These are phyloP conservation scores for Rhizopogon vesiculosus DNA, from an alignment of 768 basidiomycete genomes.

Conservation along the genomic window DNA sequence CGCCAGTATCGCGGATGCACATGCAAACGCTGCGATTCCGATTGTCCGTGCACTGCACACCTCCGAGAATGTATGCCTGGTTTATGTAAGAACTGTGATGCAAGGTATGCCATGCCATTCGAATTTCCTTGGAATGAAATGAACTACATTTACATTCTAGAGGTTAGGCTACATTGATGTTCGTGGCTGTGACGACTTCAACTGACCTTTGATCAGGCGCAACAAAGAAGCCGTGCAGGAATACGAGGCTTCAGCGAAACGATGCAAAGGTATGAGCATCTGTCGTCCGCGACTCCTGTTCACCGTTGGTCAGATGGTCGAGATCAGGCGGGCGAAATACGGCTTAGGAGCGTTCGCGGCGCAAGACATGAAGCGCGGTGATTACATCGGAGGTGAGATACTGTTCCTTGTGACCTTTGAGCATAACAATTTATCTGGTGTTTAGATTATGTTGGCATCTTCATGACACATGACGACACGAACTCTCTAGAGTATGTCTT, in stretches of 20 bases:
- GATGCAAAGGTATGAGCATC: slow-evolving; percentile 14
- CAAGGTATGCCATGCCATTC: slow-evolving; percentile 26
- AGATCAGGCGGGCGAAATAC: slow-evolving; percentile 28
- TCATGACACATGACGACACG: slow-evolving; percentile 13
- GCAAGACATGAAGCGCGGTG: slow-evolving; percentile 12
- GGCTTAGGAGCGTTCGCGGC: slow-evolving; percentile 47
- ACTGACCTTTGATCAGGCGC: slow-evolving; percentile 11
- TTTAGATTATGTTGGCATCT: slow-evolving; percentile 39
- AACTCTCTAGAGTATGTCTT: slow-evolving; percentile 2
- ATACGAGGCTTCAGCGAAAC: slow-evolving; percentile 23
- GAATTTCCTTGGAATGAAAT: not conserved
- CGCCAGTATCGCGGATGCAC: slow-evolving; percentile 40
- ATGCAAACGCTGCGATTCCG: slow-evolving; percentile 22
- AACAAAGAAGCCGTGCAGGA: slow-evolving; percentile 17
- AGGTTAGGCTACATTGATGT: slow-evolving; percentile 10
- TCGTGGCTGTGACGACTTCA: not conserved
- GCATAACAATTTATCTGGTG: not conserved
- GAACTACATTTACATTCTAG: slow-evolving; percentile 5
- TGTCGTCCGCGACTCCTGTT: not conserved
- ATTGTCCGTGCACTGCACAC: slow-evolving; percentile 33
- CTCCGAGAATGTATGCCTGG: slow-evolving; percentile 51
- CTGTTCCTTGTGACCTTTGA: not conserved
- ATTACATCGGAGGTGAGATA: slow-evolving; percentile 31
- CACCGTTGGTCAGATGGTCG: slow-evolving; percentile 23
- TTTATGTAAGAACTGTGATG: slow-evolving; percentile 39